phyloP scores from a whole-genome alignment of 352 stramenopile species.

The Pythium monospermum region DNA sequence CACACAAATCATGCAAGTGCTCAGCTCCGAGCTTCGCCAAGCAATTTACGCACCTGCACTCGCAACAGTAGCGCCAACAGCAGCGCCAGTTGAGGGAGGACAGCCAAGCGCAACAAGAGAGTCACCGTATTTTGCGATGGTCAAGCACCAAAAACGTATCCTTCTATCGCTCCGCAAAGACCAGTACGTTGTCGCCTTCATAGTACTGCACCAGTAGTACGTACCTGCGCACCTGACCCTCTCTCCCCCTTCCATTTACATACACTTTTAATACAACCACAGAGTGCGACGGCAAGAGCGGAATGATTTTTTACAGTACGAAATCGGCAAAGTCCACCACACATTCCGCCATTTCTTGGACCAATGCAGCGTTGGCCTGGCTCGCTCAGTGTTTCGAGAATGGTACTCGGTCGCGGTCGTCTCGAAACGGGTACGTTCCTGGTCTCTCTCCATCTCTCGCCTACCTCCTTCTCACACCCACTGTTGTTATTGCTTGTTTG shows the following conservation, averaged over 20 bases:
- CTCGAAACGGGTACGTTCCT: slow-evolving; percentile 49
- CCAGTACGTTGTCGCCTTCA: slow-evolving; percentile 32
- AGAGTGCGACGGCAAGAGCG: slow-evolving; percentile 41
- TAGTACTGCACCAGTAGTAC: no score
- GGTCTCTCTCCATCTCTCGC: not conserved
- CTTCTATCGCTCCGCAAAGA: slow-evolving; percentile 43
- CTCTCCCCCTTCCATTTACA: no score
- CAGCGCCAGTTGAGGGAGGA: no score
- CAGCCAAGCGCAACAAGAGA: no score
- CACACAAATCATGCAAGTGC: slow-evolving; percentile 32
- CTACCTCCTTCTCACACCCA: not conserved
- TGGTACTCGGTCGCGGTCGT: slow-evolving; percentile 59
- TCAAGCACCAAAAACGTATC: slow-evolving; percentile 56
- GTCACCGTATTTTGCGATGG: slow-evolving; percentile 66
- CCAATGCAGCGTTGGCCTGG: slow-evolving; percentile 37
- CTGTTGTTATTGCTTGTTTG: no score
- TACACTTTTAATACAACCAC: not conserved
- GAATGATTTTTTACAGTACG: slow-evolving; percentile 47
- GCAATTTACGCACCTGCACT: slow-evolving; percentile 34
- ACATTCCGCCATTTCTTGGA: slow-evolving; percentile 49
- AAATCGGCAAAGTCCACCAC: slow-evolving; percentile 53
- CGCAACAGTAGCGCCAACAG: slow-evolving; percentile 10
- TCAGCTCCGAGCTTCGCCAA: slow-evolving; percentile 36
- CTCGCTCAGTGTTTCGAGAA: slow-evolving; percentile 53
- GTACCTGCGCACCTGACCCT: no score